Base-by-base conservation (phyloP, 2,329 filamentous ascomycete species). In the Cercospora sojina region DNA sequence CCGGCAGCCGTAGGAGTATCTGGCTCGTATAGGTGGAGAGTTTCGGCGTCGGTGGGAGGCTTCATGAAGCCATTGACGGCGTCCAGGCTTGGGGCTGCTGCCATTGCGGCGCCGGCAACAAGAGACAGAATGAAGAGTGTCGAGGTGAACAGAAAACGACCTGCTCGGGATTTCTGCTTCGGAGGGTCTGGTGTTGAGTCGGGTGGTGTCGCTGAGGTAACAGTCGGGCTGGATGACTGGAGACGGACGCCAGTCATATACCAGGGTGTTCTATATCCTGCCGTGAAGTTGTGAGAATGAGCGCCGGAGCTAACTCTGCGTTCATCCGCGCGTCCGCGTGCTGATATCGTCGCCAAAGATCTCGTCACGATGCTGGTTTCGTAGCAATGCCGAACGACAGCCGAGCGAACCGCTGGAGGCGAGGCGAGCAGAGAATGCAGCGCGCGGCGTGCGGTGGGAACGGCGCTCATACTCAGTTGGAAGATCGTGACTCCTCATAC, bases 21-120 rank as follows among this genome's bases (percentile, higher is more conserved):
- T 13, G 87, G 86, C 3, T 79, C 79, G 82, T 87, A 97, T 70
- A 90, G 82, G 4, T 79, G 77, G 68, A 95, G 85, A 23, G 90
- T 91, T 72, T 96, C 91, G 74, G 86, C 87, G 79, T 96, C 91
- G 31, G 86, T 86, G 70, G 85, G 85, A 3, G 86, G 86, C 66
- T 82, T 80, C 66, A 85, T 70, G 69, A 87, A 78, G 61, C 79
- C 81, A 57, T 80, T 80, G 56, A 84, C 78, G 59, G 82, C 81
- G 41, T 83, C 74, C 65, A 85, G 72, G 38, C 83, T 84, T 41
- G 86, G 86, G 10, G 80, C 79, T 69, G 83, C 81, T 61, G 85
- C 81, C 82, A 89, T 87, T 70, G 80, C 76, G 80, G 89, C 85
- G 70, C 87, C 87, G 13, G 80, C 75, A 25, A 80, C 80, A 75